Base-by-base conservation (phyloP, 345 rosid species). In the Sonneratia caseolaris region DNA sequence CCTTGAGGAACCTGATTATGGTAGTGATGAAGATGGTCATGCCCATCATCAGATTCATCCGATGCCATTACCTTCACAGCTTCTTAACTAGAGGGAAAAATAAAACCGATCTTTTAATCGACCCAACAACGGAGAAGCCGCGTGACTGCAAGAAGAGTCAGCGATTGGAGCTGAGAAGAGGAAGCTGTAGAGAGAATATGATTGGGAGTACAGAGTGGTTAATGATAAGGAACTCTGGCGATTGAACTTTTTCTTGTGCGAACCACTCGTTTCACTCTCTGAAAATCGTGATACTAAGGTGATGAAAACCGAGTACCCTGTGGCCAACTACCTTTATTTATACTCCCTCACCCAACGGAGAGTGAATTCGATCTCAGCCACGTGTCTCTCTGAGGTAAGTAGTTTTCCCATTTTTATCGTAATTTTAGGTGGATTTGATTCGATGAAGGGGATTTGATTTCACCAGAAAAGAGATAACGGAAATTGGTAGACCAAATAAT, bases 21-120 rank as follows among this genome's bases (percentile, higher is more conserved):
- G 43, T 69, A 45, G 32, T 47, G 45, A 64, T 49, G 66, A 36
- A 36, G 69, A 40, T 79, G 88, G 70, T 83, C 85, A 70, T 88
- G 86, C 55, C 79, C 82, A 47, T 87, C 88, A 66, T 83, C 86
- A 9, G 79, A 81, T 14, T 82, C 87, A 14, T 70, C 47, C 3
- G 64, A 70, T 19, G 47, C 72, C 64, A 51, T 70, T 36, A 47
- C 18, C 21, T 43, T 48, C 56, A 49, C 27, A 69, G 12, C 40
- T 48, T 66, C 49, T 24, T 24, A 6, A 4, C 15, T 8, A 38
- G 38, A 27, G 9, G 3, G 10, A 42, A 42, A 27, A 3, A 3
- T 36, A 42, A 66, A 35, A n/a, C 7, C 27, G 49, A 37, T 42
- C 38, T 7, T 51, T 69, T 45, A 49, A 37, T 47, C 15, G 27